Base-by-base conservation (phyloP, 805 yeast species). In the Metschnikowia continentalis region DNA sequence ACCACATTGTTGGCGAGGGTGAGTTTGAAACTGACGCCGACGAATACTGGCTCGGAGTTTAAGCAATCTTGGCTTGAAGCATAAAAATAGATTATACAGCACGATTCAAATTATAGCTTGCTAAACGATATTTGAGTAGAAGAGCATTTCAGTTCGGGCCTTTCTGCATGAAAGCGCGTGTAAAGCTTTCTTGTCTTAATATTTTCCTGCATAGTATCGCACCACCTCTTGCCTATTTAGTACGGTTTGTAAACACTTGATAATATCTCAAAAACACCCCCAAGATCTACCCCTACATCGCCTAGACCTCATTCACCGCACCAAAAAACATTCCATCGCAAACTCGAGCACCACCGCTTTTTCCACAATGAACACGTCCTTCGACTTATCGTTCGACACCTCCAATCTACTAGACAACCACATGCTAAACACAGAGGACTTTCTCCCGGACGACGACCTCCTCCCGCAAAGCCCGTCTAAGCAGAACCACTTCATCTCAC, bases 331-430 rank as follows among this genome's bases (percentile, higher is more conserved):
- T 39, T 39, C 33, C 42, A 22, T 40, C 43, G 33, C 43, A n/a
- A 14, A 26, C n/a, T 22, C 10, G 3, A 30, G 43, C 43, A 26
- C 35, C 15, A 40, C 15, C 11, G 22, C 43, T 40, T 40, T 30
- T 40, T 32, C 37, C 35, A 30, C 50, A 36, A 55, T 51, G 57
- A 52, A 50, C 46, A 49, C 58, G 42, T 54, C 60, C n/a, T 48
- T 48, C 15, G 60, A 57, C 30, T 37, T 51, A 40, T 57, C 61
- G 38, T 56, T 56, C 39, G 57, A 58, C 44, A 44, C 61, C 30
- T 30, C 61, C 11, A 38, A 38, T 11, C 61, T 58, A 52, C 58
- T 56, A 55, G 58, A 56, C 30, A 51, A 53, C 42, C 56, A 56
- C 35, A 51, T 47, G 35, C 50, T 56, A 32, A 53, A 49, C 37